Conservation (phyloP, 176 grass and related monocot species). For the Cocos nucifera region DNA sequence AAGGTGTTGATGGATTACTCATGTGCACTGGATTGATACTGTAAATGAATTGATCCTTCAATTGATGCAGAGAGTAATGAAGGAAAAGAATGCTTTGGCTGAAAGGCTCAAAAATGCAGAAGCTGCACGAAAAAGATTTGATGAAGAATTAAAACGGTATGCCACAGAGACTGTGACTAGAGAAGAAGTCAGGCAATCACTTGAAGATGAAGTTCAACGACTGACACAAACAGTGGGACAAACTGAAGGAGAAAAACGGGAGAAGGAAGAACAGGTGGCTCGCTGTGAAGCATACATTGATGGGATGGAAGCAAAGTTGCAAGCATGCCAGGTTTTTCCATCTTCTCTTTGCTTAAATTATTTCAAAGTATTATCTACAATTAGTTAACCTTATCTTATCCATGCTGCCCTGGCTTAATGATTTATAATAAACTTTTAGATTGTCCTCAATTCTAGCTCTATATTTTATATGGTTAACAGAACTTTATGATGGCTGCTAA, state of each 20-base stretch:
- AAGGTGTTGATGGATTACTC: too few species aligned
- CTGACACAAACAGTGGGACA: constrained; percentile 60
- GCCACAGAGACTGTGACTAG: constrained; percentile 51
- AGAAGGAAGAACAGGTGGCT: constrained; percentile 81
- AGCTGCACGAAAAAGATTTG: constrained; percentile 59
- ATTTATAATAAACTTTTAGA: too few species aligned
- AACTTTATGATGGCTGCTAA: too few species aligned
- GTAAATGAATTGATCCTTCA: constrained; percentile 5
- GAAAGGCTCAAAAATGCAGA: constrained; percentile 76
- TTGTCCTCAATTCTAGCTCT: too few species aligned
- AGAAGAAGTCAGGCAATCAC: constrained; percentile 58
- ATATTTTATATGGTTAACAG: too few species aligned
- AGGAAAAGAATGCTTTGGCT: constrained; percentile 74
- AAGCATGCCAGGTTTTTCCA: constrained; percentile 65
- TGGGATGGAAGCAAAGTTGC: constrained; percentile 85
- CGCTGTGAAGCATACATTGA: constrained; percentile 81
- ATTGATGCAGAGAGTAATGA: constrained; percentile 61
- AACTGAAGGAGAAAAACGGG: constrained; percentile 68
- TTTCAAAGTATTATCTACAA: too few species aligned
- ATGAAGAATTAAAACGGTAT: constrained; percentile 82
- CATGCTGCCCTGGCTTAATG: too few species aligned
- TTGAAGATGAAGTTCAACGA: constrained; percentile 69
- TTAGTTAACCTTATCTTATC: too few species aligned
- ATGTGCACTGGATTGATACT: too few species aligned
- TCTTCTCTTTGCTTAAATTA: background rate